Percentiles rank a stretch among this genome's conserved stretches.
phyloP scores from a whole-genome alignment of 768 basidiomycete genomes.

The Russula dissimulans region DNA sequence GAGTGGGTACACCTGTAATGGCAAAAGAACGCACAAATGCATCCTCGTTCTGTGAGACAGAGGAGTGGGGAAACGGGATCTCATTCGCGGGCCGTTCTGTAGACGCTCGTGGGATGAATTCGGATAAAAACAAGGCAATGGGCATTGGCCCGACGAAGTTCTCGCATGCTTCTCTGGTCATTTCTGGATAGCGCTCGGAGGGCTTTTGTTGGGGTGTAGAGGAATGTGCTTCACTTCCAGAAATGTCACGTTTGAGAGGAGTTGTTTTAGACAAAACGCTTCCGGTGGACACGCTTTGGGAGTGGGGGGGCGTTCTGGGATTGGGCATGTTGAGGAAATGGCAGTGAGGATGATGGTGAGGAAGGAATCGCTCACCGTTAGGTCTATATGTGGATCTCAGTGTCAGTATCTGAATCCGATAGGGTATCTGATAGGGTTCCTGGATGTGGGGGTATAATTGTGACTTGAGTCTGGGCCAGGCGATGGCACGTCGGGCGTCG shows the following conservation, averaged over 20 bases:
- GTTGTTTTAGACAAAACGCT: background rate
- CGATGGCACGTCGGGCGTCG: too few species aligned
- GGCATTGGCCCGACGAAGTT: background rate
- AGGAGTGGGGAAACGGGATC: background rate
- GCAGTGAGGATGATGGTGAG: too few species aligned
- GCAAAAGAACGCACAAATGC: background rate
- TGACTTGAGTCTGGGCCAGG: too few species aligned
- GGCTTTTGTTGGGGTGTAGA: background rate
- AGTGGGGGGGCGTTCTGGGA: background rate
- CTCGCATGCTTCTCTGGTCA: background rate
- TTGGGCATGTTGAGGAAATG: background rate
- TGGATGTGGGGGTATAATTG: too few species aligned
- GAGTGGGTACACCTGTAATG: background rate
- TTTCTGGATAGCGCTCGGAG: background rate
- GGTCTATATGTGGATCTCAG: too few species aligned
- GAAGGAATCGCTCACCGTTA: too few species aligned
- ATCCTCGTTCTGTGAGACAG: background rate
- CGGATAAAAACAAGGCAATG: background rate
- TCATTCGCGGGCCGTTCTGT: background rate
- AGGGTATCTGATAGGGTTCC: too few species aligned
- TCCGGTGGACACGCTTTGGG: background rate
- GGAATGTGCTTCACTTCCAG: background rate
- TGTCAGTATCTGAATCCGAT: too few species aligned
- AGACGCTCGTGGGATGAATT: background rate
- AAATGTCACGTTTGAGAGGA: background rate